A percentile compares a stretch with the other conserved stretches of the same genome.
Evolutionary conservation across 306 rosid genomes (phyloP).

Genomic region (Corylus americana): DNA sequence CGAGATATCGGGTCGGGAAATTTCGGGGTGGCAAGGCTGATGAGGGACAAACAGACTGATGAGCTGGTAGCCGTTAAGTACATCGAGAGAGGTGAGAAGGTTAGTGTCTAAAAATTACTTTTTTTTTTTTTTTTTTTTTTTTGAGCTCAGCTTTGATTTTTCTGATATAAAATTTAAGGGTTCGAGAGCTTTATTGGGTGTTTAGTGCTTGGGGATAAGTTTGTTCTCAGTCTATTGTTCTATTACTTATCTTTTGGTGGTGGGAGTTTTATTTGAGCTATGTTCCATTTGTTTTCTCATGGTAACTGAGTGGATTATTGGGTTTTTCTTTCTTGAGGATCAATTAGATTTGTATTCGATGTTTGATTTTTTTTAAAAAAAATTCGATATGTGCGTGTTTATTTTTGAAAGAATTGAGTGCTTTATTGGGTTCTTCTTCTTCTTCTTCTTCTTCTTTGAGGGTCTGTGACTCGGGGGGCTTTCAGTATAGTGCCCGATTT

Average conservation of each 20-base stretch:
- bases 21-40: constrained; percentile 89
- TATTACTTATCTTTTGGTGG: neutral
- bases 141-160: neutral
- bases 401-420: neutral
- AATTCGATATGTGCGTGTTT: neutral
- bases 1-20: constrained; percentile 91
- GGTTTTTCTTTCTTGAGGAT: neutral
- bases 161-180: neutral
- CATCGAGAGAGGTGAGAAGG: constrained; percentile 99
- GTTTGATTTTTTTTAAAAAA: neutral
- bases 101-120: constrained; percentile 31
- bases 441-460: neutral
- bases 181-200: neutral
- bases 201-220: neutral
- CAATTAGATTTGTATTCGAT: neutral
- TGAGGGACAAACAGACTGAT: constrained; percentile 86
- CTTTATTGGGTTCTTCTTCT: neutral
- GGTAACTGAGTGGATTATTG: neutral
- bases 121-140: neutral
- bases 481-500: neutral
- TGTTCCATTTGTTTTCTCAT: neutral
- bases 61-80: constrained; percentile 96
- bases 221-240: neutral
- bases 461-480: neutral
- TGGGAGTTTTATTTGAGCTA: neutral